Evolutionary conservation across 345 rosid genomes (phyloP), one percentile per base, ranked within the genome.

Genomic region (Trapa bicornis): DNA sequence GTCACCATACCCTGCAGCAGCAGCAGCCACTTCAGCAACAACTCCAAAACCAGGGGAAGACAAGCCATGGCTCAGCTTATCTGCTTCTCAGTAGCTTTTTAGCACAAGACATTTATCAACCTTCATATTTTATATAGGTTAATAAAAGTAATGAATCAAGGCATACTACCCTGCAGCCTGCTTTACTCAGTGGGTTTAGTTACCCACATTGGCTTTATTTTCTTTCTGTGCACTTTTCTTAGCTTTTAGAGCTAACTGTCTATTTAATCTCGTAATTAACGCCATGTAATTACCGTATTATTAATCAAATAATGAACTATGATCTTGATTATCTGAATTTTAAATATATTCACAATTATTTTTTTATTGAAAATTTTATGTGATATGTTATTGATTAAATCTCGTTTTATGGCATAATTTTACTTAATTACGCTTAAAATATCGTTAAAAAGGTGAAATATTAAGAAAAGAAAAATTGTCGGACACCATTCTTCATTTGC

Each of bases 41-140:
- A 22, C 29, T 22, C 29, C 42, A 39, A 82, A 80, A 77, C 73
- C 83, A 61, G 72, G 58, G 33, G 87, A 79, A 61, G 70, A 72
- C 78, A 86, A 83, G 76, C 68, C 91, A 0, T 92, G 95, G 96
- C 88, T 89, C 63, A 88, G 91, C 63, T 78, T 89, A 64, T 83
- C 93, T 53, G 91, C 92, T 75, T 71, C 74, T 37, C 58, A 47
- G 41, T 72, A 74, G 58, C 63, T 22, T 22, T 22, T 22, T 22
- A 22, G 29, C 29, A 22, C 29, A 22, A 22, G 29, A 22, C 29
- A 22, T 22, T 22, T 22, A 22, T 22, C 29, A 22, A 22, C 29
- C 29, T 22, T 22, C 29, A 22, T 22, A 37, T 3, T 9, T 17
- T 45, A 45, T 5, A 64, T 15, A 37, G 33, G 16, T 39, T 39